Evolutionary conservation across 2,329 filamentous ascomycete species (phyloP).

Genomic region (Talaromyces sp.): DNA sequence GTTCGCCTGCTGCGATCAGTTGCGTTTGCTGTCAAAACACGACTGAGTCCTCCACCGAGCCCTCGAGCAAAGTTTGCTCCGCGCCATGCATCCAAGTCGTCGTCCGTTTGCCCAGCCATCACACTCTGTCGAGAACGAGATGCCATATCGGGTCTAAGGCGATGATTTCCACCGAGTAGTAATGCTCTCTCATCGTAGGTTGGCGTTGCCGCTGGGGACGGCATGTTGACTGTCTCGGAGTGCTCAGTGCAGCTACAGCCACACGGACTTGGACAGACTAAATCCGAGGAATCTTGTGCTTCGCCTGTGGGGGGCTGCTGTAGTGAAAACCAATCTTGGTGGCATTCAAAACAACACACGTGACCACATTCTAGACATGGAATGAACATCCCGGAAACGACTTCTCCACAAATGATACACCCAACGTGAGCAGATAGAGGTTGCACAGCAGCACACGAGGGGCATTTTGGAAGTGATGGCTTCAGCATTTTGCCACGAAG

Average conservation of each 20-base stretch:
- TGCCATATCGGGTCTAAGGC: conserved; percentile 18
- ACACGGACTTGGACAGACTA: conserved; percentile 45
- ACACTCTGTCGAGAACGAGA: conserved; percentile 18
- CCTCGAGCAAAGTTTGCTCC: conserved; percentile 39
- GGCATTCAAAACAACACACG: conserved; percentile 45
- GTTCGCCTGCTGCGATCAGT: conserved; percentile 11
- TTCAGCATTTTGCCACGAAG: conserved; percentile 24
- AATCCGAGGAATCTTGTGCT: conserved; percentile 3
- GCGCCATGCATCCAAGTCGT: conserved; percentile 37
- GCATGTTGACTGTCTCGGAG: conserved; percentile 10
- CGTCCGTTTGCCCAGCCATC: conserved; percentile 28
- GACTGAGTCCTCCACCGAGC: conserved; percentile 41
- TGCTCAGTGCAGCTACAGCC: conserved; percentile 46
- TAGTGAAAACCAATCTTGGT: conserved; percentile 40
- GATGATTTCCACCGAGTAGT: conserved; percentile 19
- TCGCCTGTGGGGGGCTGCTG: not conserved
- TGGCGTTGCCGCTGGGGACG: conserved; percentile 8
- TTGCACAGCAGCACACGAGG: conserved; percentile 34
- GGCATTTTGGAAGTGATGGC: conserved; percentile 29
- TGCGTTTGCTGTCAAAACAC: conserved; percentile 29
- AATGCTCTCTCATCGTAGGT: conserved; percentile 20
- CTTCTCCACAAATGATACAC: conserved; percentile 45
- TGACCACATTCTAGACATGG: conserved; percentile 49
- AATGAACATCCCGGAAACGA: conserved; percentile 43
- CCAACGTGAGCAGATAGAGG: conserved; percentile 34